Evolutionary conservation across 176 grass and related monocot genomes (phyloP), one percentile per base, ranked within the genome.

Genomic region (Triticum monococcum): DNA sequence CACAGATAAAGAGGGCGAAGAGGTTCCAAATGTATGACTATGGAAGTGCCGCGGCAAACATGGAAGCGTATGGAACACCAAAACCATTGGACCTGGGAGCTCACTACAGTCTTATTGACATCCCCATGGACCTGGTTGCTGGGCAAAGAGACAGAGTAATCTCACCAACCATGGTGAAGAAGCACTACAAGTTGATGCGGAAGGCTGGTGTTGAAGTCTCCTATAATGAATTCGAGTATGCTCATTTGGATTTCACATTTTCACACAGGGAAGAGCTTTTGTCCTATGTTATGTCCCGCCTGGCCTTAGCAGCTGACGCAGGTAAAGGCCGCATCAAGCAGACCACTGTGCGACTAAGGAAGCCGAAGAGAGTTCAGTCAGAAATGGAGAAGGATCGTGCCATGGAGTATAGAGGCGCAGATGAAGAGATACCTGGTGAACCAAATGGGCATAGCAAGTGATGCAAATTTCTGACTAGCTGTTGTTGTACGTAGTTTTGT

Each of bases 241-340:
- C 96, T 3, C 96, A 98, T 83, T 87, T 98, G 90, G 96, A 98
- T 89, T 98, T 98, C 86, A 98, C 96, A 66, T 96, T 98, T 75
- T 96, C 96, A 10, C 96, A 98, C 26, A 88, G 93, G 67, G 93
- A 95, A 84, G 96, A 98, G 88, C 92, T 98, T 74, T 87, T 98
- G 83, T 90, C 93, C 16, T 95, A 98, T 84, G 93, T 98, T 7
- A 98, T 95, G 96, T 92, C 89, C 46, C 86, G 91, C 17, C 88
- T 98, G 30, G 69, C 82, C 50, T 75, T 91, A 64, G 88, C 87
- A 6, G 77, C 68, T 14, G 83, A 88, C 26, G 52, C 85, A 0
- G 32, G 88, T 80, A 88, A 95, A 86, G 72, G 83, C 36, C 81
- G 43, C 25, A 68, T 68, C 38, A 90, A 91, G 71, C 87, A 84